Evolutionary conservation across 164 flowering plant species (phyloP).

Genomic region (Paratinospora sagittata): DNA sequence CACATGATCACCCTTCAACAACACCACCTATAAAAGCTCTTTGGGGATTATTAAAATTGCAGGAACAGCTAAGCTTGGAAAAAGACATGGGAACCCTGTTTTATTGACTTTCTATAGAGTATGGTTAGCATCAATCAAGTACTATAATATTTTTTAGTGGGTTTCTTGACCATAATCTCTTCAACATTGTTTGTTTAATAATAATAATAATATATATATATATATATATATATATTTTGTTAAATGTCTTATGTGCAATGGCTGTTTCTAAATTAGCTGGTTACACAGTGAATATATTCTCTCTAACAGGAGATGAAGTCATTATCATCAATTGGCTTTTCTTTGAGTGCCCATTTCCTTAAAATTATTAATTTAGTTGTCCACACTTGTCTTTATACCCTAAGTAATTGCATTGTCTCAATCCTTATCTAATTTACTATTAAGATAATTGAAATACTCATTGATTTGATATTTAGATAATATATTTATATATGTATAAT

Average conservation of each 20-base stretch:
- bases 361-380: slow-evolving; percentile 1
- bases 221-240: neutral
- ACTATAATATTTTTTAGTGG: slow-evolving; percentile 6
- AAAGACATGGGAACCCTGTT: slow-evolving; percentile 34
- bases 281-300: slow-evolving; percentile 19
- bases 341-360: slow-evolving; percentile 1
- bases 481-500: neutral
- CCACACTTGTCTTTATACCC: slow-evolving; percentile 1
- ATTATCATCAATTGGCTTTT: slow-evolving; percentile 16
- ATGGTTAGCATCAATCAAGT: slow-evolving; percentile 16
- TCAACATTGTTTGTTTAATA: neutral
- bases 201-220: neutral
- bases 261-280: slow-evolving; percentile 22
- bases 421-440: neutral
- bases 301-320: slow-evolving; percentile 26
- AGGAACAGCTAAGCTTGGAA: slow-evolving; percentile 42
- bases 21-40: slow-evolving; percentile 7
- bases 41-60: slow-evolving; percentile 12
- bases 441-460: neutral
- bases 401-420: neutral
- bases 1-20: slow-evolving; percentile 18
- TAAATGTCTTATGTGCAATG: neutral
- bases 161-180: slow-evolving; percentile 1
- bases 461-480: neutral
- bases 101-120: slow-evolving; percentile 31